Evolutionary conservation across 1,284 basidiomycete genomes (phyloP).

Genomic region (Cryptococcus sp.): DNA sequence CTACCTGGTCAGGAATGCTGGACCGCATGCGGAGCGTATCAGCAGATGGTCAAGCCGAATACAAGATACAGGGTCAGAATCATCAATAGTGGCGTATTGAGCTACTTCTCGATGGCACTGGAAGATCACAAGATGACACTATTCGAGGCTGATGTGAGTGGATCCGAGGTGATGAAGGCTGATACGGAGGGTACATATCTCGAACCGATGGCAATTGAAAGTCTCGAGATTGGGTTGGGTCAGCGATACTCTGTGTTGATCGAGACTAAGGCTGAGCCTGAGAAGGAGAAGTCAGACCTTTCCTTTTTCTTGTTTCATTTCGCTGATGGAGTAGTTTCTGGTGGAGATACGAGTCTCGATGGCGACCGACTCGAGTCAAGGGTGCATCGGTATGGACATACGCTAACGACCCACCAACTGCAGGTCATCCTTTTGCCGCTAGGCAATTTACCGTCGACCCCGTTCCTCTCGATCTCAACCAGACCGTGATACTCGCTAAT

Average conservation of each 20-base stretch:
- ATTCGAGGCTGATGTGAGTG: conserved; percentile 12
- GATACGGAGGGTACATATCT: conserved; percentile 7
- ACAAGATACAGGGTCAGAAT: conserved; percentile 7
- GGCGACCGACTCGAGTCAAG: conserved; percentile 6
- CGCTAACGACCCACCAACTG: not conserved
- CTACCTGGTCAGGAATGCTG: not conserved
- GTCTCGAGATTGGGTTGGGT: conserved; percentile 6
- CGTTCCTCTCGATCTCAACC: not conserved
- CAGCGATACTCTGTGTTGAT: conserved; percentile 13
- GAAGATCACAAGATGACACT: conserved; percentile 12
- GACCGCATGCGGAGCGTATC: conserved; percentile 4
- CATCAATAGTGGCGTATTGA: conserved; percentile 2
- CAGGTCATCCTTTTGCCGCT: not conserved
- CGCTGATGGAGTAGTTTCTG: conserved; percentile 3
- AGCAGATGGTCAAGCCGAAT: conserved; percentile 6
- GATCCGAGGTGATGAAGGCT: not conserved
- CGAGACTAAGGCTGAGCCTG: conserved; percentile 5
- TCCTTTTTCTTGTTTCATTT: not conserved
- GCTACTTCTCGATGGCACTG: conserved; percentile 6
- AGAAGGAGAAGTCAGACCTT: conserved; percentile 3
- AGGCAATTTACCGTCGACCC: not conserved
- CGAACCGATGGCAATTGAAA: conserved; percentile 1
- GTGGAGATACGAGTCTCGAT: conserved; percentile 6
- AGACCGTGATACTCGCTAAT: conserved; percentile 4
- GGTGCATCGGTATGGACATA: conserved; percentile 6